Evolutionary conservation across 495 filamentous ascomycete genomes (phyloP).

Genomic region (Daldinia caldariorum): DNA sequence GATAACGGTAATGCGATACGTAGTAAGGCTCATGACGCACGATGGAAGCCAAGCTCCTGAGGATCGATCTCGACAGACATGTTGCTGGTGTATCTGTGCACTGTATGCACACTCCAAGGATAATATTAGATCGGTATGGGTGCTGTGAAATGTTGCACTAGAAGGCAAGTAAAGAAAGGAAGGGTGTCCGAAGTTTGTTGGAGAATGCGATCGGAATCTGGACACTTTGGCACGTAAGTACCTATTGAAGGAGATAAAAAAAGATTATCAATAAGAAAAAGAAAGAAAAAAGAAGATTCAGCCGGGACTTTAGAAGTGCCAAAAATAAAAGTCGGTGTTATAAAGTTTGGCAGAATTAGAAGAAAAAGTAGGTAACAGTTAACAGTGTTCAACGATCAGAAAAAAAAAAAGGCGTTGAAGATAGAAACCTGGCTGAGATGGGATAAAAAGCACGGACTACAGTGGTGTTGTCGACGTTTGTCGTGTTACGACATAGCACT

Average conservation of each 20-base stretch:
- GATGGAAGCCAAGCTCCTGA: slow-evolving; percentile 88
- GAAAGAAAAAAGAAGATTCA: too few species aligned
- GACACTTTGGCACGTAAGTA: slow-evolving; percentile 10
- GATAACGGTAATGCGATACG: background rate
- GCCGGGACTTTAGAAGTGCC: slow-evolving; percentile 5
- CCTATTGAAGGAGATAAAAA: slow-evolving; percentile 9
- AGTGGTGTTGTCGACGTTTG: slow-evolving; percentile 35
- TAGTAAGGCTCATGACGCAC: slow-evolving; percentile 63
- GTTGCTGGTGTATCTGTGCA: slow-evolving; percentile 44
- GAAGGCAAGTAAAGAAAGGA: slow-evolving; percentile 11
- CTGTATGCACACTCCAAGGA: slow-evolving; percentile 12
- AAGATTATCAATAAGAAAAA: slow-evolving; percentile 40
- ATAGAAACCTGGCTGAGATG: slow-evolving; percentile 37
- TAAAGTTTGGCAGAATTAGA: slow-evolving; percentile 9
- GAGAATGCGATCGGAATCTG: slow-evolving; percentile 30
- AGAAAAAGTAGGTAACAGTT: slow-evolving; percentile 4
- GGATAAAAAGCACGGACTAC: slow-evolving; percentile 31
- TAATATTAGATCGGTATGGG: slow-evolving; percentile 3
- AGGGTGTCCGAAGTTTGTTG: slow-evolving; percentile 23
- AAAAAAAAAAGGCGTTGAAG: slow-evolving; percentile 30
- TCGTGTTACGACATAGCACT: slow-evolving; percentile 42
- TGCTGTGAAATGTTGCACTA: slow-evolving; percentile 3
- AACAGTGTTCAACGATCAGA: slow-evolving; percentile 16
- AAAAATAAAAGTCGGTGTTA: background rate
- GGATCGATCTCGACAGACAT: slow-evolving; percentile 98